A percentile compares a stretch with the other conserved stretches of the same genome.
Conservation (phyloP, 306 rosid species). For the Lathyrus tuberosus region DNA sequence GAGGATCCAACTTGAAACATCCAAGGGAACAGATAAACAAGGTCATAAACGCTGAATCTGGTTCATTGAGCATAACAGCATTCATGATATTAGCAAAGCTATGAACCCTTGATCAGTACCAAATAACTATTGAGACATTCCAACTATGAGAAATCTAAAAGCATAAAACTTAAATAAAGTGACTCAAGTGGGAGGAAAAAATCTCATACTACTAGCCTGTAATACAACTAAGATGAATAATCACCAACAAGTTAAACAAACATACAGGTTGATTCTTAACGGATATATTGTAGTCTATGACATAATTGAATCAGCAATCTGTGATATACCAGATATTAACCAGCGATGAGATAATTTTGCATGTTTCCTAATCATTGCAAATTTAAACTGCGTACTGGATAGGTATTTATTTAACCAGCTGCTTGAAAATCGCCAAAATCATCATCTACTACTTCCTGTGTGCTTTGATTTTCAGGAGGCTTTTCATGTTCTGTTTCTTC, state of each 20-base stretch:
- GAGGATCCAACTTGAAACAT: neutral
- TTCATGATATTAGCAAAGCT: conserved; percentile 28
- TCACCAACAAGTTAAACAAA: conserved; percentile 28
- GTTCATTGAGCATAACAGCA: conserved; percentile 27
- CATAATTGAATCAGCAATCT: conserved; percentile 34
- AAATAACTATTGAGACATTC: conserved; percentile 19
- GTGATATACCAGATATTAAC: conserved; percentile 40
- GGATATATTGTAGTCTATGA: conserved; percentile 34
- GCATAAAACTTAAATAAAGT: conserved; percentile 36
- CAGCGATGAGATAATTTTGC: conserved; percentile 18
- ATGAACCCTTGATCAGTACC: conserved; percentile 9
- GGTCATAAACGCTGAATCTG: conserved; percentile 19
- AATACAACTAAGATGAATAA: conserved; percentile 34
- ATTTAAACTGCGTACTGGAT: conserved; percentile 28
- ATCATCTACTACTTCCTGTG: conserved; percentile 64
- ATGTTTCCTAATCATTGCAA: conserved; percentile 41
- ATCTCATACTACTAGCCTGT: conserved; percentile 12
- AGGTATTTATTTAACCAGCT: conserved; percentile 60
- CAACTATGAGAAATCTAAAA: conserved; percentile 39
- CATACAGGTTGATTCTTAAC: conserved; percentile 28
- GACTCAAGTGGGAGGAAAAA: conserved; percentile 9
- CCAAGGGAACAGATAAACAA: conserved; percentile 20
- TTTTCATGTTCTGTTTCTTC: conserved; percentile 37
- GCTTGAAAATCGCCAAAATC: conserved; percentile 96
- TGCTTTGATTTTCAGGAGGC: conserved; percentile 47